Conservation (phyloP, 371 early-diverging fungal species). For the Basidiobolus meristosporus region DNA sequence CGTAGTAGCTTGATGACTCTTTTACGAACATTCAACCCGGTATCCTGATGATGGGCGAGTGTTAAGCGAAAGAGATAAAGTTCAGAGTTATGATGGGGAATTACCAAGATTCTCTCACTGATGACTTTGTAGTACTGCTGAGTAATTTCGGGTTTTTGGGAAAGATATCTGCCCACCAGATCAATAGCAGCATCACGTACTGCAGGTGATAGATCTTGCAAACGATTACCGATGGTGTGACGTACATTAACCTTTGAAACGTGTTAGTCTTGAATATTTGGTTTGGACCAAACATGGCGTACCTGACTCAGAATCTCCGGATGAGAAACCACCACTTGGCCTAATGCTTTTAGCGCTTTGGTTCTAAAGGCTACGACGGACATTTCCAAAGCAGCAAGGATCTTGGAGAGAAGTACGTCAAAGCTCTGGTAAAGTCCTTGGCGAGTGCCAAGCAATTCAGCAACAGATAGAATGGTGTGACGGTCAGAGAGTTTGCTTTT, state of each 20-base stretch:
- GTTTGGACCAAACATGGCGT: no score
- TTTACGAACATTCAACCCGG: constrained; percentile 67
- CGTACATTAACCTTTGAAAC: constrained; percentile 33
- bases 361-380: constrained; percentile 45
- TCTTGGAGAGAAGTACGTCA: constrained; percentile 38
- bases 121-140: constrained; percentile 50
- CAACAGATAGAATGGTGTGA: constrained; percentile 9
- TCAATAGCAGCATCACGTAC: constrained; percentile 87
- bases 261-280: no score
- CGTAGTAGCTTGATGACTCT: constrained; percentile 56
- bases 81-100: no score
- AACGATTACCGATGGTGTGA: constrained; percentile 40
- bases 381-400: constrained; percentile 37
- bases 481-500: constrained; percentile 3
- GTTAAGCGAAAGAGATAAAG: no score
- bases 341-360: constrained; percentile 55
- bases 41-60: no score
- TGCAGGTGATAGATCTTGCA: constrained; percentile 65
- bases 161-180: constrained; percentile 58
- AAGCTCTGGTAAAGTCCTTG: constrained; percentile 43
- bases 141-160: constrained; percentile 32
- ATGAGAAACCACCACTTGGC: constrained; percentile 39
- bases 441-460: constrained; percentile 24
- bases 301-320: no score
- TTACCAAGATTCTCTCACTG: constrained; percentile 43